Base-by-base conservation (phyloP, 2,329 filamentous ascomycete genomes). In the Monilinia polystroma region DNA sequence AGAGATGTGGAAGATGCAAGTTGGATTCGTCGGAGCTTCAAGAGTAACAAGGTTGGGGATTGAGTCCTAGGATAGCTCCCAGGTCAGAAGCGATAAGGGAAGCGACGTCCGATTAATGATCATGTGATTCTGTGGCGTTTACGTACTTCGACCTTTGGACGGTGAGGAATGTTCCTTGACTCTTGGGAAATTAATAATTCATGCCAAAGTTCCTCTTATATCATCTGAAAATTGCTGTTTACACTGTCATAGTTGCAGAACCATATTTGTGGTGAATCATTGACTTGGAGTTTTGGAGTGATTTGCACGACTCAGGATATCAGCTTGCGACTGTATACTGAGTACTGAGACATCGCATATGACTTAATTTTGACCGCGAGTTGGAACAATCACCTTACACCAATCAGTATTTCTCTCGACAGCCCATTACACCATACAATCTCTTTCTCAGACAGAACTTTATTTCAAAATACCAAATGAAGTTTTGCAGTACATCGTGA, bases 401-500 rank as follows among this genome's bases (percentile, higher is more conserved):
- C 57, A 66, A 55, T 58, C 26, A 59, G 53, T 38, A 14, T n/a
- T 18, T 53, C 41, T 26, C 35, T 32, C 14, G 56, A 18, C 32
- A 43, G 35, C 45, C 43, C 43, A 66, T 66, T 66, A 55, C 57
- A 66, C 51, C 56, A 47, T 63, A 43, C 26, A 49, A 52, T 45
- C 47, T 55, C 52, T 65, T 64, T 47, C 47, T 58, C 56, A 67
- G 43, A 60, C 60, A 53, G 57, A 59, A 64, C 45, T 68, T 67
- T 66, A 69, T 57, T 52, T n/a, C 51, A 55, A 57, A 59, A 26
- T 65, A 64, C 72, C 73, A 74, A 73, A 77, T 77, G 75, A 73
- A 68, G 69, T 45, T 56, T 72, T 74, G 73, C 73, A 68, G 69
- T 68, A 68, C 68, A 71, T 68, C 74, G 75, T 76, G 71, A 92